phyloP scores from a whole-genome alignment of 176 grass and related monocot genomes.

The Calamus simplicifolius region DNA sequence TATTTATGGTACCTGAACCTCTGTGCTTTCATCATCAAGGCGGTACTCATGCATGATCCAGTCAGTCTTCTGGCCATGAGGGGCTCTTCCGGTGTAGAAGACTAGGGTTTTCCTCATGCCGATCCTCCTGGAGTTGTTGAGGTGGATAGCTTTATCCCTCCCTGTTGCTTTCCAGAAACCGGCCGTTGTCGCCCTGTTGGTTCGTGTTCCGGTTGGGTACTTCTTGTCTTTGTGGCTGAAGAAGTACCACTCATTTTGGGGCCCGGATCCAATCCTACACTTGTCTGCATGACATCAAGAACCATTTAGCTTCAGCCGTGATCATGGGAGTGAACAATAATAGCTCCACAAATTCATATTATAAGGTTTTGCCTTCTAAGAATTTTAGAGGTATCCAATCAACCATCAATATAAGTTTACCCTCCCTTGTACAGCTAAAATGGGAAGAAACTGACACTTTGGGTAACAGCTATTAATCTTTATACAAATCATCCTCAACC shows the following conservation, averaged over 20 bases:
- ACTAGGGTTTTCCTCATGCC: constrained; percentile 84
- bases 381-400: too few species aligned
- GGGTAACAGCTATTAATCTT: too few species aligned
- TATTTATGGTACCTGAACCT: constrained; percentile 1
- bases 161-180: constrained; percentile 81
- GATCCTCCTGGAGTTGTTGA: constrained; percentile 33
- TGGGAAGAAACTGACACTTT: too few species aligned
- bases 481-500: too few species aligned
- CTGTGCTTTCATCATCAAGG: constrained; percentile 5
- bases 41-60: constrained; percentile 40
- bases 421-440: too few species aligned
- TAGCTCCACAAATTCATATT: too few species aligned
- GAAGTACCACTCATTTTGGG: constrained; percentile 45
- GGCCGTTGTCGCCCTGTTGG: constrained; percentile 52
- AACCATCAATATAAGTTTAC: too few species aligned
- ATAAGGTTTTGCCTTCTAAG: too few species aligned
- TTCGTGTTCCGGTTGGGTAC: constrained; percentile 40
- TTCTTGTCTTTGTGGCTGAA: constrained; percentile 43
- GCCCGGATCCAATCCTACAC: constrained; percentile 59
- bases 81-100: constrained; percentile 84
- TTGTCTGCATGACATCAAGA: constrained; percentile 34
- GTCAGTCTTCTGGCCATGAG: constrained; percentile 52
- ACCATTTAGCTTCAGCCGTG: constrained; percentile 2
- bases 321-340: too few species aligned
- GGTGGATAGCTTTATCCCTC: constrained; percentile 52